A percentile compares a stretch with the other conserved stretches of the same genome.
Conservation (phyloP, 768 basidiomycete species). For the Trametes punicea region DNA sequence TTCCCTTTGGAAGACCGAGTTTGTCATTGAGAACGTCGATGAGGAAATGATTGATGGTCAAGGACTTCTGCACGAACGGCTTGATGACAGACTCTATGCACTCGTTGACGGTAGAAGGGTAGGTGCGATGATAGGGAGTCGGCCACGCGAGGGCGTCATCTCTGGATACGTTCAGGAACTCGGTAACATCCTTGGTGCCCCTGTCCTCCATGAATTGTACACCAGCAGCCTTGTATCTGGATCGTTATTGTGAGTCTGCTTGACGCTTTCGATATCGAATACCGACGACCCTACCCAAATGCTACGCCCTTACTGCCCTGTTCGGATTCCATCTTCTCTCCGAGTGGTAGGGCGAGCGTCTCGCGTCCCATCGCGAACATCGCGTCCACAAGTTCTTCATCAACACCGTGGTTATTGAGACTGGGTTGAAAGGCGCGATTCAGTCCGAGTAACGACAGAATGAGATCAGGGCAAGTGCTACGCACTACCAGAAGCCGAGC, state of each 20-base stretch:
- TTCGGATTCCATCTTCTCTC: slow-evolving; percentile 42
- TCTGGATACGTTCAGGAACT: slow-evolving; percentile 36
- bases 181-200: slow-evolving; percentile 32
- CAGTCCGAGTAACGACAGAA: neutral
- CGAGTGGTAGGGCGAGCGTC: slow-evolving; percentile 39
- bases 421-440: slow-evolving; percentile 20
- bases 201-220: slow-evolving; percentile 32
- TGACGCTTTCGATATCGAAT: neutral
- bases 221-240: slow-evolving; percentile 33
- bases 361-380: slow-evolving; percentile 44
- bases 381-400: slow-evolving; percentile 31
- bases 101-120: slow-evolving; percentile 31
- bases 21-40: slow-evolving; percentile 31
- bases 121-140: slow-evolving; percentile 28
- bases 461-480: slow-evolving; percentile 2
- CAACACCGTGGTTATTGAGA: slow-evolving; percentile 43
- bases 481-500: slow-evolving; percentile 56
- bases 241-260: neutral
- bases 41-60: slow-evolving; percentile 30
- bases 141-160: slow-evolving; percentile 38
- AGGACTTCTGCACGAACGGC: slow-evolving; percentile 30
- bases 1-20: slow-evolving; percentile 33
- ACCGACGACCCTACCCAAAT: slow-evolving; percentile 31
- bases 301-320: slow-evolving; percentile 41
- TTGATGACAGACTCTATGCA: slow-evolving; percentile 28